Evolutionary conservation across 139 green algal genomes (phyloP).

Genomic region (Pseudopediastrum boryanum): DNA sequence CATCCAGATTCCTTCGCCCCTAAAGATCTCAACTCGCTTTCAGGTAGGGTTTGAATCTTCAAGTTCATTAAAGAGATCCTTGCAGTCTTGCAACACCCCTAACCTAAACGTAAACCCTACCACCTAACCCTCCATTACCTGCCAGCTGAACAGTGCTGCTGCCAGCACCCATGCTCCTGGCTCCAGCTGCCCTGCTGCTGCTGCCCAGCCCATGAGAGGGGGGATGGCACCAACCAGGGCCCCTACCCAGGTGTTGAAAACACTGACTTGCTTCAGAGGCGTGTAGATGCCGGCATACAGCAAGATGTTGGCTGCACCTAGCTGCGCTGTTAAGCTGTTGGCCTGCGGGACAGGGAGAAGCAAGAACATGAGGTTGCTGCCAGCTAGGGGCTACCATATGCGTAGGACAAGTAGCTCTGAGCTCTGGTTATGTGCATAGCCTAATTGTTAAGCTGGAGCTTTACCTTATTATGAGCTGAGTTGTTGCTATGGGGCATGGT

Average conservation of each 20-base stretch:
- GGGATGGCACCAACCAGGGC: constrained; percentile 96
- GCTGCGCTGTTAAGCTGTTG: constrained; percentile 81
- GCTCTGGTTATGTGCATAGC: too few relatives aligned
- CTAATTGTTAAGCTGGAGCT: too few relatives aligned
- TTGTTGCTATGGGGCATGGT: too few relatives aligned
- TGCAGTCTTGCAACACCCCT: neutral
- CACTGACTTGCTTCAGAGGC: constrained; percentile 91
- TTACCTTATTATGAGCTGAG: too few relatives aligned
- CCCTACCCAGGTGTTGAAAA: constrained; percentile 92
- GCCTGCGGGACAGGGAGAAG: constrained; percentile 57
- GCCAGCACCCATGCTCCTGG: constrained; percentile 76
- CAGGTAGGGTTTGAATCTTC: too few relatives aligned
- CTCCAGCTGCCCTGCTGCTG: constrained; percentile 65
- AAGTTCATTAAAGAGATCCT: too few relatives aligned
- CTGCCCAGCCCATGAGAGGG: constrained; percentile 97
- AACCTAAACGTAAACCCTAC: neutral
- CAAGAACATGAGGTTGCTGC: neutral
- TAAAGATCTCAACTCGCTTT: too few relatives aligned
- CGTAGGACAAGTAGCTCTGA: too few relatives aligned
- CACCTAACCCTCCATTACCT: constrained; percentile 47
- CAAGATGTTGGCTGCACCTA: constrained; percentile 93
- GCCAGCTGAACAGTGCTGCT: constrained; percentile 93
- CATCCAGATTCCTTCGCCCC: too few relatives aligned
- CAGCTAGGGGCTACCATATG: too few relatives aligned
- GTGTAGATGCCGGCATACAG: constrained; percentile 98